Evolutionary conservation across 1,284 basidiomycete species (phyloP).

Genomic region (Blastosporella zonata): DNA sequence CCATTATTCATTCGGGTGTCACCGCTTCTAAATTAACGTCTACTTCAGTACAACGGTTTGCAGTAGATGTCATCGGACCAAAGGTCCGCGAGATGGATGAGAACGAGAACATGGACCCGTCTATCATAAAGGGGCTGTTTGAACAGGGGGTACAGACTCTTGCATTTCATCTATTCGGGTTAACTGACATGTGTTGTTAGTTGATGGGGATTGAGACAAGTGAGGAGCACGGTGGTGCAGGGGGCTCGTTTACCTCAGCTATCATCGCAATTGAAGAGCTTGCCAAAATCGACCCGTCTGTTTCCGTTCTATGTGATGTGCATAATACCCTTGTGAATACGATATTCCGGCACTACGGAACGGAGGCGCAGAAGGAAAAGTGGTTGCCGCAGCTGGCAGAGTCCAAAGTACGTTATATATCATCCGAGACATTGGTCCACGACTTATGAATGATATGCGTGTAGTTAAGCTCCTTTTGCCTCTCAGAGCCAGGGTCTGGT

Average conservation of each 20-base stretch:
- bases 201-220: slow-evolving; percentile 97
- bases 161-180: neutral
- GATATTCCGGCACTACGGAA: slow-evolving; percentile 86
- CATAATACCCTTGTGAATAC: slow-evolving; percentile 99
- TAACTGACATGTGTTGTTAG: slow-evolving; percentile 36
- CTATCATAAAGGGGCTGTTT: slow-evolving; percentile 86
- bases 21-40: neutral
- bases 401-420: slow-evolving; percentile 54
- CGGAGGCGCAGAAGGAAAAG: slow-evolving; percentile 81
- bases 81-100: slow-evolving; percentile 98
- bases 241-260: slow-evolving; percentile 90
- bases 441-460: slow-evolving; percentile 2
- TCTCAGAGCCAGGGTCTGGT: slow-evolving; percentile 91
- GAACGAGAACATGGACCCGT: slow-evolving; percentile 91
- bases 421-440: neutral
- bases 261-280: slow-evolving; percentile 98
- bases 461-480: slow-evolving; percentile 93
- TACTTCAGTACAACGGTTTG: slow-evolving; percentile 76
- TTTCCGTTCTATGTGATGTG: slow-evolving; percentile 96
- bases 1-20: slow-evolving; percentile 1
- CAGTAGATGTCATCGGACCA: slow-evolving; percentile 85
- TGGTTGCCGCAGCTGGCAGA: slow-evolving; percentile 86
- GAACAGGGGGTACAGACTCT: slow-evolving; percentile 81
- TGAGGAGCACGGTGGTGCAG: slow-evolving; percentile 82
- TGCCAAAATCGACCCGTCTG: slow-evolving; percentile 93